These are phyloP conservation scores for Pichia sp. DNA, from an alignment of 1,139 yeast species.

Conservation along the genomic window DNA sequence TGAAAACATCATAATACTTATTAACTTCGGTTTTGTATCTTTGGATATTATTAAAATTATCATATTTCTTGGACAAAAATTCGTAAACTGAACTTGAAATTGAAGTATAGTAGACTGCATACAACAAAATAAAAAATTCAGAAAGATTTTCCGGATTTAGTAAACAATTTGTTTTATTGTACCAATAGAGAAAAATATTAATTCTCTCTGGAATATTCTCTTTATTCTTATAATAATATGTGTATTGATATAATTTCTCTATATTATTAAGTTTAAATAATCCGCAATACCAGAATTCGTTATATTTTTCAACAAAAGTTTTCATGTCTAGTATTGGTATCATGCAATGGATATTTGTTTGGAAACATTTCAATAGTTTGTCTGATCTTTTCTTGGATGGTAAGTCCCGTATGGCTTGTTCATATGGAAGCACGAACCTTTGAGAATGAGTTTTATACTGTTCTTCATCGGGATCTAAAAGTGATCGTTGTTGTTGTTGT, in stretches of 20 bases:
- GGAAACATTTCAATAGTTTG: constrained; percentile 43
- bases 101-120: constrained; percentile 20
- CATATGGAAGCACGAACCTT: constrained; percentile 16
- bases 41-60: constrained; percentile 11
- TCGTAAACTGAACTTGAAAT: constrained; percentile 17
- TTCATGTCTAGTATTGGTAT: constrained; percentile 41
- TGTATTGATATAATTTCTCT: constrained; percentile 18
- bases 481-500: no score
- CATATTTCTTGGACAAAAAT: constrained; percentile 10
- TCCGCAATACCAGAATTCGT: constrained; percentile 41
- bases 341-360: constrained; percentile 47
- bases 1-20: constrained; percentile 18
- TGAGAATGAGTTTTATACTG: constrained; percentile 8
- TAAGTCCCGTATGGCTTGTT: constrained; percentile 25
- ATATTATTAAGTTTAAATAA: constrained; percentile 19
- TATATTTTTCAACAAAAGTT: constrained; percentile 42
- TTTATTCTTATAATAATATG: constrained; percentile 11
- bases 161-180: constrained; percentile 15
- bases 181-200: constrained; percentile 20
- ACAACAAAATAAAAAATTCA: constrained; percentile 20
- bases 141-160: constrained; percentile 17
- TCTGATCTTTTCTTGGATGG: constrained; percentile 42
- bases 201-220: constrained; percentile 12
- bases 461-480: not conserved
- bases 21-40: constrained; percentile 19